Conservation (phyloP, 257 asterid genomes). For the Solanum corneliomulleri region DNA sequence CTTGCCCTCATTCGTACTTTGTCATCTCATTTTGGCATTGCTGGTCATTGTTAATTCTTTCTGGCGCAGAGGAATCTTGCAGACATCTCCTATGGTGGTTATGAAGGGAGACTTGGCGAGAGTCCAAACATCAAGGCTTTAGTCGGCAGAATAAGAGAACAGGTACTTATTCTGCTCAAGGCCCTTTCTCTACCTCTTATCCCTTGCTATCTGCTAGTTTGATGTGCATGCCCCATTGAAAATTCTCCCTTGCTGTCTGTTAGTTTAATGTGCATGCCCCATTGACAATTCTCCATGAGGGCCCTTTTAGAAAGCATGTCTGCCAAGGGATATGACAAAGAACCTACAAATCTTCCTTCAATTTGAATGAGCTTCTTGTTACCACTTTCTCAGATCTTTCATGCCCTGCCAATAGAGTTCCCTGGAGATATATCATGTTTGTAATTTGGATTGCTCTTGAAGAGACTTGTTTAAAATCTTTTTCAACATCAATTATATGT, state of each 20-base stretch:
- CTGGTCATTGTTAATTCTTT: background rate
- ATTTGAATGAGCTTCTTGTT: background rate
- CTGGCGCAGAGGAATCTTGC: slow-evolving; percentile 25
- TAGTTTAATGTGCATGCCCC: background rate
- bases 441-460: background rate
- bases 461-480: background rate
- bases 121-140: slow-evolving; percentile 40
- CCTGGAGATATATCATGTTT: background rate
- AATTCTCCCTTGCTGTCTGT: background rate
- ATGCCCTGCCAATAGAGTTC: background rate
- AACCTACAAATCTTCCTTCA: background rate
- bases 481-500: background rate
- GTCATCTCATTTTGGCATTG: background rate
- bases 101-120: slow-evolving; percentile 17
- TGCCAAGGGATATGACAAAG: background rate
- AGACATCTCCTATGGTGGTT: slow-evolving; percentile 25
- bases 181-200: background rate
- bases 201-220: background rate
- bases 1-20: background rate
- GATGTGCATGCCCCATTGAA: background rate
- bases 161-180: slow-evolving; percentile 15
- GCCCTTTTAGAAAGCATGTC: background rate
- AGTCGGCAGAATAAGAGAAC: slow-evolving; percentile 53
- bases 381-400: background rate
- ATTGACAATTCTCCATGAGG: background rate